Conservation (phyloP, 805 yeast species). For the Hanseniaspora lachancei region DNA sequence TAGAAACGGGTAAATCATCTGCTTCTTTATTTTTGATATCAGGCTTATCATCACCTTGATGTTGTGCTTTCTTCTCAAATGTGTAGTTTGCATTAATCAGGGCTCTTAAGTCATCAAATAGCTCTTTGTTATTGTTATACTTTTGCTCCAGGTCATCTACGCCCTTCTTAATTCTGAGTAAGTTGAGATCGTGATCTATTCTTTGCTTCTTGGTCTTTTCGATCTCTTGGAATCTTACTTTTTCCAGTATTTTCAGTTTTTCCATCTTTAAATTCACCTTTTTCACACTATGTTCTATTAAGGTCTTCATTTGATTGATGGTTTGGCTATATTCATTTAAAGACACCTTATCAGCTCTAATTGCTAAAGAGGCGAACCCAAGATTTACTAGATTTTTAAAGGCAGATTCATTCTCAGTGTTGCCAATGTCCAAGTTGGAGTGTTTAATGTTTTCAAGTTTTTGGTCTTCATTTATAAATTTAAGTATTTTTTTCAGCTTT, state of each 20-base stretch:
- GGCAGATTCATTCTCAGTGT: conserved; percentile 8
- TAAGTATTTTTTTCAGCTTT: conserved; percentile 19
- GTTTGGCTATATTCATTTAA: neutral
- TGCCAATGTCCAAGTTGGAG: conserved; percentile 1
- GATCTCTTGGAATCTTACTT: conserved; percentile 52
- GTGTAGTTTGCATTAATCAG: neutral
- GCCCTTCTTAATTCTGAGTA: conserved; percentile 51
- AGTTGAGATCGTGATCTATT: conserved; percentile 52
- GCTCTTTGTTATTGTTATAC: neutral
- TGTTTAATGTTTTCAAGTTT: conserved; percentile 16
- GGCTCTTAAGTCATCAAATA: neutral
- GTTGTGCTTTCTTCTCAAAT: neutral
- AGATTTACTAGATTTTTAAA: conserved; percentile 50
- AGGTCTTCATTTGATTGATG: conserved; percentile 14
- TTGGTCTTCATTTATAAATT: conserved; percentile 16
- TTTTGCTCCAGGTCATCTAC: conserved; percentile 36
- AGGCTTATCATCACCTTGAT: neutral
- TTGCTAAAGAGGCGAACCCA: conserved; percentile 67
- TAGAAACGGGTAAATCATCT: conserved; percentile 41
- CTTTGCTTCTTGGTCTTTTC: conserved; percentile 42
- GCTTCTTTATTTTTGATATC: neutral
- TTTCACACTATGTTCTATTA: conserved; percentile 49
- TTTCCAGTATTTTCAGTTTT: conserved; percentile 49
- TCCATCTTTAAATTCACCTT: conserved; percentile 52
- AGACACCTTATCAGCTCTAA: conserved; percentile 31